A percentile compares a stretch with the other conserved stretches of the same genome.
These are phyloP conservation scores for Mycena kentingensis DNA, from an alignment of 768 basidiomycete genomes.

Conservation along the genomic window DNA sequence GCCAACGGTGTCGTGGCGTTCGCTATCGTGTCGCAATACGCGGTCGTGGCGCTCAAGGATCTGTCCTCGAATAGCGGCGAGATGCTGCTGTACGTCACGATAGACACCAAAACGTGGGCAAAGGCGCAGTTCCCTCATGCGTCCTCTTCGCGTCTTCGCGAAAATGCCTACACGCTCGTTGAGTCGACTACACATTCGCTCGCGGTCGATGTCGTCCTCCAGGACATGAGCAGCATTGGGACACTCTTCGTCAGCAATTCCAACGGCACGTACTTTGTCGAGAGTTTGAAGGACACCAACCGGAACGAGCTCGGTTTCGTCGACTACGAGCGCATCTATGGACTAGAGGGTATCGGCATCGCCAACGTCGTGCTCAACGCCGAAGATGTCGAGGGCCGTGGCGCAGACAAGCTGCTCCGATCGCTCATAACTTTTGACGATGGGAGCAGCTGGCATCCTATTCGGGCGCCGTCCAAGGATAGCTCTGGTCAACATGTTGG, in stretches of 20 bases:
- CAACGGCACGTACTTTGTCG: slow-evolving; percentile 93
- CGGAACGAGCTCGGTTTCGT: slow-evolving; percentile 86
- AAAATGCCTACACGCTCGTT: slow-evolving; percentile 95
- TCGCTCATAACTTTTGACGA: slow-evolving; percentile 91
- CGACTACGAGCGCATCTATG: slow-evolving; percentile 88
- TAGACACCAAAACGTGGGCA: slow-evolving; percentile 84
- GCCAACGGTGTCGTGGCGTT: slow-evolving; percentile 90
- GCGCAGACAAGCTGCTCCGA: slow-evolving; percentile 70
- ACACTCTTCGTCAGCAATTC: slow-evolving; percentile 96
- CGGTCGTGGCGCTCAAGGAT: slow-evolving; percentile 87
- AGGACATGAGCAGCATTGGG: slow-evolving; percentile 67
- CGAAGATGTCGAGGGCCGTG: slow-evolving; percentile 75
- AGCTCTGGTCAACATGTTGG: slow-evolving; percentile 58
- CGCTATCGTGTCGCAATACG: slow-evolving; percentile 90
- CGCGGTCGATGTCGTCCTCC: slow-evolving; percentile 88
- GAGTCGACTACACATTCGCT: slow-evolving; percentile 93
- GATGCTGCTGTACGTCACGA: slow-evolving; percentile 83
- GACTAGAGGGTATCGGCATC: slow-evolving; percentile 87
- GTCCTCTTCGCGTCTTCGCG: slow-evolving; percentile 71
- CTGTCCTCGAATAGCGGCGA: slow-evolving; percentile 58
- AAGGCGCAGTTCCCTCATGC: slow-evolving; percentile 93
- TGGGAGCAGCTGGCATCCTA: slow-evolving; percentile 74
- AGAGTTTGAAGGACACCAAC: slow-evolving; percentile 91
- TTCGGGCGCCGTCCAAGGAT: slow-evolving; percentile 61
- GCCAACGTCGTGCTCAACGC: slow-evolving; percentile 87